These are phyloP conservation scores for Candida tallmaniae DNA, from an alignment of 805 yeast species.

Conservation along the genomic window DNA sequence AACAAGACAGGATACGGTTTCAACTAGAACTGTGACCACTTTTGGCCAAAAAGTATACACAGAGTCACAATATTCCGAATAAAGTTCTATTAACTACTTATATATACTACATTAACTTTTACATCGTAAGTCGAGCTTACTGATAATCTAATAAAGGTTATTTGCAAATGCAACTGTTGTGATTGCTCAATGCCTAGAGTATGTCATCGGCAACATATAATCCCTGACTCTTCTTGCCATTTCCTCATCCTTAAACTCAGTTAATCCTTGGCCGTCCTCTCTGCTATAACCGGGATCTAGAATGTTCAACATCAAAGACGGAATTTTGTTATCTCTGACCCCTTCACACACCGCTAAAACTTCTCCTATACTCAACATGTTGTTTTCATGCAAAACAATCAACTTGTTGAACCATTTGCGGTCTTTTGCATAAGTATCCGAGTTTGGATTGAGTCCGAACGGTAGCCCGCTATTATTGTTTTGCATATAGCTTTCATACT, in stretches of 20 bases:
- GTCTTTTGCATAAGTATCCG: slow-evolving; percentile 25
- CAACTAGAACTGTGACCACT: slow-evolving; percentile 5
- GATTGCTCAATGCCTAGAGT: slow-evolving; percentile 6
- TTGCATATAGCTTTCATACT: no score
- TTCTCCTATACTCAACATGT: slow-evolving; percentile 23
- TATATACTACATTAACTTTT: no score
- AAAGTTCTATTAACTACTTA: no score
- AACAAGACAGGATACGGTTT: slow-evolving; percentile 9
- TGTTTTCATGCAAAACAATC: slow-evolving; percentile 23
- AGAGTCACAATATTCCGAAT: background rate
- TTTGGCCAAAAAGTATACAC: slow-evolving; percentile 1
- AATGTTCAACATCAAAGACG: slow-evolving; percentile 30
- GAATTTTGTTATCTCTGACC: slow-evolving; percentile 33
- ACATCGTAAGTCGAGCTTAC: no score
- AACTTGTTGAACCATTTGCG: slow-evolving; percentile 34
- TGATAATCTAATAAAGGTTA: background rate
- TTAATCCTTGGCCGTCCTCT: slow-evolving; percentile 6
- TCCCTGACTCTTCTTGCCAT: slow-evolving; percentile 27
- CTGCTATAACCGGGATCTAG: slow-evolving; percentile 26
- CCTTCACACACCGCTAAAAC: slow-evolving; percentile 33
- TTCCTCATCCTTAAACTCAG: slow-evolving; percentile 22
- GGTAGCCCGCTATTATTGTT: no score
- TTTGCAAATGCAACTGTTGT: background rate
- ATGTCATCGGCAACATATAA: slow-evolving; percentile 33
- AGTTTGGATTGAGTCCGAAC: slow-evolving; percentile 20